Conservation (phyloP, 345 rosid genomes). For the Litchi chinensis region DNA sequence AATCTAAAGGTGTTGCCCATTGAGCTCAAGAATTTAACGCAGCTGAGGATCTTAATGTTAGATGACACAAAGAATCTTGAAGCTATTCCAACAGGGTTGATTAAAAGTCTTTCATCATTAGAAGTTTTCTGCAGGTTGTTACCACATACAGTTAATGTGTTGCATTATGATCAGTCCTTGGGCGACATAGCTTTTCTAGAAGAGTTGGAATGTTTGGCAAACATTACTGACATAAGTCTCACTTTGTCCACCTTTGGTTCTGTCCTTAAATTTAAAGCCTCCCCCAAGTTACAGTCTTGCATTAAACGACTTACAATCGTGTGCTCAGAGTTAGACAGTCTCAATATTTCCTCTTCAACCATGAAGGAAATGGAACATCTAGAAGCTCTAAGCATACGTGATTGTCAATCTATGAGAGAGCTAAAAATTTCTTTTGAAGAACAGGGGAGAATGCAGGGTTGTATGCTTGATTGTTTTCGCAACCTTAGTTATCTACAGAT, state of each 20-base stretch:
- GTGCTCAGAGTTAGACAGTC: background rate
- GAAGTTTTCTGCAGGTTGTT: constrained; percentile 7
- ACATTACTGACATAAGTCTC: background rate
- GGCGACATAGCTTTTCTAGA: background rate
- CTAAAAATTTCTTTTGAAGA: background rate
- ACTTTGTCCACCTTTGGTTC: background rate
- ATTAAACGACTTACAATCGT: background rate
- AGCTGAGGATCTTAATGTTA: constrained; percentile 10
- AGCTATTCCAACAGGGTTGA: background rate
- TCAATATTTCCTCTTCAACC: background rate
- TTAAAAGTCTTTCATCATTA: constrained; percentile 12
- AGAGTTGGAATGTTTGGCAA: background rate
- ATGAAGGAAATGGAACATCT: background rate
- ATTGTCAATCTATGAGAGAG: background rate
- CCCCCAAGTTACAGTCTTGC: background rate
- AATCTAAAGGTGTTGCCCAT: background rate
- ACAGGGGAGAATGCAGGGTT: background rate
- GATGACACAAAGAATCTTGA: background rate
- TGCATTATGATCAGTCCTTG: background rate
- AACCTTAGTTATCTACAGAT: background rate
- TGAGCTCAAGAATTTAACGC: background rate
- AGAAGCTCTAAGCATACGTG: background rate
- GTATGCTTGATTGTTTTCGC: background rate
- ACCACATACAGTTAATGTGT: background rate
- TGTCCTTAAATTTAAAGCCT: background rate